Conservation (phyloP, 768 basidiomycete species). For the Tulasnella sp. region DNA sequence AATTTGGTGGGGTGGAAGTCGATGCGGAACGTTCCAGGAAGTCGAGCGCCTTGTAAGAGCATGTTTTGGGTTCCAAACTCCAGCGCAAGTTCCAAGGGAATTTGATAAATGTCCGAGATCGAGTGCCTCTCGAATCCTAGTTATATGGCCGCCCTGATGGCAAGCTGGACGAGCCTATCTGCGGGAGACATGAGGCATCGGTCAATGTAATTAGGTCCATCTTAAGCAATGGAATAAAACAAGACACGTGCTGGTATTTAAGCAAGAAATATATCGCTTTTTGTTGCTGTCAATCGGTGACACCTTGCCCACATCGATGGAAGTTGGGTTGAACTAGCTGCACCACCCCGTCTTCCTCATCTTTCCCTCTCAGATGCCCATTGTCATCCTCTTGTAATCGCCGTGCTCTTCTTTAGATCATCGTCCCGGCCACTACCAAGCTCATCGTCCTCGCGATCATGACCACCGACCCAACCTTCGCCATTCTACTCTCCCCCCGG, state of each 20-base stretch:
- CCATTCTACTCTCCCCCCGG: conserved; percentile 2
- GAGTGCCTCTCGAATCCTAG: conserved; percentile 38
- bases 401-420: background rate
- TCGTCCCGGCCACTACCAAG: conserved; percentile 24
- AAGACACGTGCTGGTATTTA: conserved; percentile 45
- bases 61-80: conserved; percentile 47
- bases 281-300: conserved; percentile 21
- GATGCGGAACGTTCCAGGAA: conserved; percentile 42
- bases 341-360: conserved; percentile 57
- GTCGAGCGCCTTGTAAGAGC: conserved; percentile 35
- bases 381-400: background rate
- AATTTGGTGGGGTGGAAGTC: conserved; percentile 29
- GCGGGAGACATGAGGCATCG: background rate
- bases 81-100: conserved; percentile 52
- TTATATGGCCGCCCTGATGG: too few species aligned
- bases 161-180: conserved; percentile 36
- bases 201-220: too few species aligned
- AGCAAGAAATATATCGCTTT: conserved; percentile 42
- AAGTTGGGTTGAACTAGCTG: conserved; percentile 38
- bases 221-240: background rate
- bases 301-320: conserved; percentile 33
- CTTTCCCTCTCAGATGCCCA: conserved; percentile 25
- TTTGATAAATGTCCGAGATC: conserved; percentile 25
- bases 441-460: conserved; percentile 56
- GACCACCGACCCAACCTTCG: conserved; percentile 52